phyloP scores from a whole-genome alignment of 176 grass and related monocot genomes.

The Carex scoparia region DNA sequence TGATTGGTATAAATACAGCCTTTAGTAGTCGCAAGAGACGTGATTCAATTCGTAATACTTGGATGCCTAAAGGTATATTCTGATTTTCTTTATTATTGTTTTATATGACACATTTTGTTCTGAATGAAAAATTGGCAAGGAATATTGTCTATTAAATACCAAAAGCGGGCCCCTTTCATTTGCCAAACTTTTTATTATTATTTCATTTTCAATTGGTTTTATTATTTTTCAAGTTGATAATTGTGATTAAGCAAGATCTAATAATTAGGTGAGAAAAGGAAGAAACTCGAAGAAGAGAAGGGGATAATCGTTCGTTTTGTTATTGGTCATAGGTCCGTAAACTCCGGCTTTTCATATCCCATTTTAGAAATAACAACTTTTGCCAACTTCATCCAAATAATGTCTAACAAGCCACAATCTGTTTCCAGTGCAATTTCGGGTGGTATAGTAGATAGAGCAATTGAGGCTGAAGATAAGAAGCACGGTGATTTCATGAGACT shows the following conservation, averaged over 20 bases:
- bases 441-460: constrained; percentile 72
- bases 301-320: constrained; percentile 87
- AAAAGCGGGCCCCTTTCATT: background rate
- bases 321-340: constrained; percentile 79
- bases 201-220: background rate
- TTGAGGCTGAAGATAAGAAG: constrained; percentile 81
- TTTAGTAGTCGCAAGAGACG: constrained; percentile 90
- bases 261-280: constrained; percentile 78
- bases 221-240: background rate
- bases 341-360: background rate
- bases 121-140: background rate
- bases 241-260: constrained; percentile 4
- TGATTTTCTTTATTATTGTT: background rate
- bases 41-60: constrained; percentile 94
- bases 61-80: constrained; percentile 88
- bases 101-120: background rate
- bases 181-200: background rate
- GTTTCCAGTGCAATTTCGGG: constrained; percentile 74
- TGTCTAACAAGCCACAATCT: background rate
- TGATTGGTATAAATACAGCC: constrained; percentile 90
- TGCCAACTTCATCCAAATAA: background rate
- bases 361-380: background rate
- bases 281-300: constrained; percentile 86
- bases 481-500: constrained; percentile 83
- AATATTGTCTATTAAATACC: background rate